phyloP scores from a whole-genome alignment of 2,329 filamentous ascomycete genomes.

The Endothia cerciana region DNA sequence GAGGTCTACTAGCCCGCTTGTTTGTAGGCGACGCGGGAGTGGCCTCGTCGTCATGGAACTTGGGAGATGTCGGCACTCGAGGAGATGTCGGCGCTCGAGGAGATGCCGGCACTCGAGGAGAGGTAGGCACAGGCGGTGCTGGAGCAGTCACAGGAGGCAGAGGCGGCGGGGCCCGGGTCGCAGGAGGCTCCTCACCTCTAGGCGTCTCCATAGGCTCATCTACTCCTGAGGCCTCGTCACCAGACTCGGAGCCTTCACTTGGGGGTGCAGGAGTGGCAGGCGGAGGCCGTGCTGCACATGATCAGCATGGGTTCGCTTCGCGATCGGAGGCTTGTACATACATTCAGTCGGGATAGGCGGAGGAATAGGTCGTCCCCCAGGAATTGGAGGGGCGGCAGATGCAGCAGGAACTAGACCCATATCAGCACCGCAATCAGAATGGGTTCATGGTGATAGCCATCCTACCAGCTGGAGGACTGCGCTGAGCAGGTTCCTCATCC shows the following conservation, averaged over 20 bases:
- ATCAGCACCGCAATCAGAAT: slow-evolving; percentile 31
- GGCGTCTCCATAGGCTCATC: slow-evolving; percentile 48
- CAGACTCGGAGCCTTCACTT: slow-evolving; percentile 81
- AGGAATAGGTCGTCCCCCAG: slow-evolving; percentile 56
- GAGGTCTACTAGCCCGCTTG: slow-evolving; percentile 61
- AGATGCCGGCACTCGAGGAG: slow-evolving; percentile 45
- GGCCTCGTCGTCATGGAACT: slow-evolving; percentile 42
- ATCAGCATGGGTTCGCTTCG: slow-evolving; percentile 34
- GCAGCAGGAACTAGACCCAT: slow-evolving; percentile 36
- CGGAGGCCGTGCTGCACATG: slow-evolving; percentile 62
- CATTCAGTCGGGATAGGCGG: slow-evolving; percentile 64
- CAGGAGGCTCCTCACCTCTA: slow-evolving; percentile 43
- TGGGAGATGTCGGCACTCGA: slow-evolving; percentile 41
- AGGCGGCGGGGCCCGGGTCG: slow-evolving; percentile 47
- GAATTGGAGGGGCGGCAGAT: slow-evolving; percentile 49
- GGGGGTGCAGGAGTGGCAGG: slow-evolving; percentile 59
- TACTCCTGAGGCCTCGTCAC: slow-evolving; percentile 76
- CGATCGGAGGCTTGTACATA: slow-evolving; percentile 47
- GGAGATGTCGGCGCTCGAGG: slow-evolving; percentile 42
- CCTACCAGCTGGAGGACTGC: slow-evolving; percentile 28
- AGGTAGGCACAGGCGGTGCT: slow-evolving; percentile 43
- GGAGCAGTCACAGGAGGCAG: slow-evolving; percentile 50
- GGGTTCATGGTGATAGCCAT: slow-evolving; percentile 35
- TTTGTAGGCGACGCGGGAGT: slow-evolving; percentile 47
- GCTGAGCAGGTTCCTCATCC: slow-evolving; percentile 41